Percentiles rank a stretch among this genome's conserved stretches.
Evolutionary conservation across 108 stramenopile genomes (phyloP).

Genomic region (Conticribra guillardii): DNA sequence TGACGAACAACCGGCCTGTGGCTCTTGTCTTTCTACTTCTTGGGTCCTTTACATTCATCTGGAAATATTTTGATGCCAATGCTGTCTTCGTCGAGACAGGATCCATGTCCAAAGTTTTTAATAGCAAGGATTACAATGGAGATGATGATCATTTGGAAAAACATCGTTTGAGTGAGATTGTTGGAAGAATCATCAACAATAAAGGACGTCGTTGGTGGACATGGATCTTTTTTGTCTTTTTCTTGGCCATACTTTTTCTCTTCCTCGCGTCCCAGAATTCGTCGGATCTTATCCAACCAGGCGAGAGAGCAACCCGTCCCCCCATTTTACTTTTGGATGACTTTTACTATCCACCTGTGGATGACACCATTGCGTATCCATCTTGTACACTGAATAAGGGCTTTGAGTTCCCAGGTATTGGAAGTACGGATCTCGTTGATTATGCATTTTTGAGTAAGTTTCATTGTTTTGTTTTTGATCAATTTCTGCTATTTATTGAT

Average conservation of each 20-base stretch:
- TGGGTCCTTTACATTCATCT: constrained; percentile 37
- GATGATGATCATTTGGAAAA: constrained; percentile 36
- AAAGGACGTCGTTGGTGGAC: constrained; percentile 36
- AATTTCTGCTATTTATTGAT: not conserved
- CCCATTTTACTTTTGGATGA: constrained; percentile 38
- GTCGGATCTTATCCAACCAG: constrained; percentile 23
- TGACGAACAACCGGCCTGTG: constrained; percentile 20
- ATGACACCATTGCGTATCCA: constrained; percentile 56
- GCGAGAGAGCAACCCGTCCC: constrained; percentile 25
- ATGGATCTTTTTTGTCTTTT: constrained; percentile 38
- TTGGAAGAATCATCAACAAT: constrained; percentile 44
- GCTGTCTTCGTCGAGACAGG: constrained; percentile 44
- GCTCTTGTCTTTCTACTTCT: constrained; percentile 41
- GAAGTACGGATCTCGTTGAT: constrained; percentile 52
- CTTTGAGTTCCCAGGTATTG: constrained; percentile 31
- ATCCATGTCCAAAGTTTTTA: constrained; percentile 27
- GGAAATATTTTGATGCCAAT: constrained; percentile 46
- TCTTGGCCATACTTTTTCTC: constrained; percentile 50
- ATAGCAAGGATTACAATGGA: constrained; percentile 11
- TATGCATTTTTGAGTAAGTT: constrained; percentile 45
- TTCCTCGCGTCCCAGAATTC: constrained; percentile 41
- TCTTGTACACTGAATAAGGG: constrained; percentile 54
- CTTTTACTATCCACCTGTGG: constrained; percentile 46
- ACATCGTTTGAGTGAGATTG: constrained; percentile 51
- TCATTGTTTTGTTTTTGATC: not conserved